These are phyloP conservation scores for Heracleum sosnowskyi DNA, from an alignment of 129 eudicot genomes.

Conservation along the genomic window DNA sequence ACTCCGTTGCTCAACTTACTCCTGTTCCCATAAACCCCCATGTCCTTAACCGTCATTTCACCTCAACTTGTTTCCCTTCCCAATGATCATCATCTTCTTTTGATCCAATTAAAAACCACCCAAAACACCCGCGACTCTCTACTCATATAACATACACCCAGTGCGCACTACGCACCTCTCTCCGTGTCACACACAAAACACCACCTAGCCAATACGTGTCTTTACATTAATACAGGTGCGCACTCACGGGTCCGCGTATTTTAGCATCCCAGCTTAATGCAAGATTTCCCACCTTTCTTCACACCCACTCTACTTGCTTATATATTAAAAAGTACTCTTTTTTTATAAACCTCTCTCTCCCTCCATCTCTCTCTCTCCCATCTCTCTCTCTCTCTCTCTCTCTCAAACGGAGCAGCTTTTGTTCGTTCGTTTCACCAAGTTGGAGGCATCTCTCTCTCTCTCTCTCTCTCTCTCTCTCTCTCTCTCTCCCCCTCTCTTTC, in stretches of 20 bases:
- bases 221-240: not conserved
- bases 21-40: not conserved
- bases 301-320: not conserved
- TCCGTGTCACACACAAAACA: not conserved
- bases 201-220: not conserved
- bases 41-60: not conserved
- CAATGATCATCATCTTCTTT: not conserved
- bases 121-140: not conserved
- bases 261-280: not conserved
- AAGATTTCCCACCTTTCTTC: slow-evolving; percentile 1
- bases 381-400: not conserved
- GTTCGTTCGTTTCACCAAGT: not conserved
- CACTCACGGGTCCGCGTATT: not conserved
- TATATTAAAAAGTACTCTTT: not conserved
- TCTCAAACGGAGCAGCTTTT: not conserved
- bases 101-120: not conserved
- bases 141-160: not conserved
- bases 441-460: not conserved
- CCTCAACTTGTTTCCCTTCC: not conserved
- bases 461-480: not conserved
- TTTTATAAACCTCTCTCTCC: not conserved
- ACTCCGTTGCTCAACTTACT: not conserved
- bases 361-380: not conserved
- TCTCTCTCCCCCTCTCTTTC: too few species aligned
- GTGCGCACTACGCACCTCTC: slow-evolving; percentile 4